A percentile compares a stretch with the other conserved stretches of the same genome.
phyloP scores from a whole-genome alignment of 192 early-diverging fungal species.

The Mortierella alpina region DNA sequence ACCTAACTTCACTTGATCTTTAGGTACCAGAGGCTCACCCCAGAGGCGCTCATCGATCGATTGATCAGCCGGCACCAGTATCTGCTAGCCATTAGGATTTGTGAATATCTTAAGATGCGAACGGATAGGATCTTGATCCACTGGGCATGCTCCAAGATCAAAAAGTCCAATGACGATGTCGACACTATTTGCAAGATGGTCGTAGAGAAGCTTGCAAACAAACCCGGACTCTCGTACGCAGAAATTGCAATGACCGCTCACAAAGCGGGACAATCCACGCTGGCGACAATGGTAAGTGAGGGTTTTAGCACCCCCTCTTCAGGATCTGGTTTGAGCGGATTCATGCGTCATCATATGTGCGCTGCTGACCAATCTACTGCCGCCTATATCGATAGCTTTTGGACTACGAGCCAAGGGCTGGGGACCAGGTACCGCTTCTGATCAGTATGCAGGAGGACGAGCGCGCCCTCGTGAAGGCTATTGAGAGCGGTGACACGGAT shows the following conservation, averaged over 20 bases:
- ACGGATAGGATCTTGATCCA: slow-evolving; percentile 88
- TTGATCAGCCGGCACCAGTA: slow-evolving; percentile 87
- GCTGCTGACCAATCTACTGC: not conserved
- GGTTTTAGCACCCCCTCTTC: not conserved
- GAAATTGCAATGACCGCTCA: slow-evolving; percentile 95
- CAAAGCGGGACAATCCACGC: slow-evolving; percentile 80
- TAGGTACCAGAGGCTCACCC: slow-evolving; percentile 78
- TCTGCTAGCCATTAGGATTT: slow-evolving; percentile 85
- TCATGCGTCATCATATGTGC: not conserved
- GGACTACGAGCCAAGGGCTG: slow-evolving; percentile 93
- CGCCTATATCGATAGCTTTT: slow-evolving; percentile 68
- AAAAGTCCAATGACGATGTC: slow-evolving; percentile 85
- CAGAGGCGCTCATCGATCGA: slow-evolving; percentile 85
- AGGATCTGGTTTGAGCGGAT: not conserved
- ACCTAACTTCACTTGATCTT: not conserved
- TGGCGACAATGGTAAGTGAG: slow-evolving; percentile 84
- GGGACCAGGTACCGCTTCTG: slow-evolving; percentile 93
- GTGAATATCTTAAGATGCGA: slow-evolving; percentile 84
- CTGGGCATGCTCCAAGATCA: slow-evolving; percentile 98
- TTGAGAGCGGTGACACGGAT: slow-evolving; percentile 96
- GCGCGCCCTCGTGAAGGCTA: slow-evolving; percentile 87
- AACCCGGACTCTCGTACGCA: slow-evolving; percentile 83
- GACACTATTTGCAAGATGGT: slow-evolving; percentile 85
- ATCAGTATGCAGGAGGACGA: slow-evolving; percentile 94
- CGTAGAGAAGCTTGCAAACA: slow-evolving; percentile 79